Base-by-base conservation (phyloP, 2,329 filamentous ascomycete genomes). In the Davidsoniella australis region DNA sequence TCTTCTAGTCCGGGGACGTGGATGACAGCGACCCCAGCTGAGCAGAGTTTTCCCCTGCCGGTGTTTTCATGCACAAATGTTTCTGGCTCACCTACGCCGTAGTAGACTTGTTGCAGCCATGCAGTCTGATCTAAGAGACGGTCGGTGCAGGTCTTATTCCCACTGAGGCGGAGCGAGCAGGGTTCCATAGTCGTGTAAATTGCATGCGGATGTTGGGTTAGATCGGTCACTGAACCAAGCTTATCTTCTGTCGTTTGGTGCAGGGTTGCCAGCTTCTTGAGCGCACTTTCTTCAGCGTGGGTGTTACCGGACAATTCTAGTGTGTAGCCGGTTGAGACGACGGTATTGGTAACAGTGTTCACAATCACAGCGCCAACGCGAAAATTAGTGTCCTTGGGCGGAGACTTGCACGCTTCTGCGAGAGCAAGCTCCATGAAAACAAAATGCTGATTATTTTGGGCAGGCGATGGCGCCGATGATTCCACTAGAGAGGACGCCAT, bases 101-200 rank as follows among this genome's bases (percentile, higher is more conserved):
- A 79, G 57, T 89, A 93, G 4, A 98, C 86, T 43, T 76, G 82
- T 53, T 71, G 73, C 50, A 95, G 82, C 40, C 72, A 76, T 1
- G 63, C 65, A 10, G 67, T 68, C 17, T 82, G 68, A 6, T 68
- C 67, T 39, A 93, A 64, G 20, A 98, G 83, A 48, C 89, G 71
- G 57, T 94, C 77, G 6, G 85, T 82, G 58, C 91, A 93, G 0
- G 83, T 72, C 48, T 76, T 58, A 58, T 88, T 87, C 3, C 84
- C 84, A 57, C 80, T 85, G 47, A 86, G 66, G 38, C 85, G 71
- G 57, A 79, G 69, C 48, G 75, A 81, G 61, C 85, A 93, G 1
- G 85, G 85, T 63, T 91, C 91, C 70, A 98, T 86, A 0, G 88
- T 95, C 0, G 93, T 95, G 63, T 95, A 96, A 10, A 98, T 72